phyloP scores from a whole-genome alignment of 1,284 basidiomycete species.

The Trichosporon faecale region DNA sequence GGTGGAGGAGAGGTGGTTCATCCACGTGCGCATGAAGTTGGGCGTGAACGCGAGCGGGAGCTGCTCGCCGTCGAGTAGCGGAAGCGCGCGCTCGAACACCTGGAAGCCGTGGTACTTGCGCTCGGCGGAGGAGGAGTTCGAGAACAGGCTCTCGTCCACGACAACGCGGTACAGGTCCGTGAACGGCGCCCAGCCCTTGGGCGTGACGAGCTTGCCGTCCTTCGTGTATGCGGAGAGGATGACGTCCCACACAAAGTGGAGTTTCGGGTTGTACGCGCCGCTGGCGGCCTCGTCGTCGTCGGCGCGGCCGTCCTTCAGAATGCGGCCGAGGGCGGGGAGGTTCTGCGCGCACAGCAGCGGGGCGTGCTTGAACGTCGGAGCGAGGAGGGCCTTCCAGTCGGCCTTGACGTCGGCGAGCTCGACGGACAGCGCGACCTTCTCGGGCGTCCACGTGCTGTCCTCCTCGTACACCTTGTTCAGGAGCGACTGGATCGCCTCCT shows the following conservation, averaged over 20 bases:
- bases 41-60: constrained; percentile 81
- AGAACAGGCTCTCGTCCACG: constrained; percentile 89
- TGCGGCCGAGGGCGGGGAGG: constrained; percentile 66
- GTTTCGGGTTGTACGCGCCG: constrained; percentile 80
- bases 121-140: constrained; percentile 75
- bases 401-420: constrained; percentile 53
- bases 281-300: constrained; percentile 42
- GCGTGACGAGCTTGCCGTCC: constrained; percentile 32
- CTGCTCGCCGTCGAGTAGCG: constrained; percentile 60
- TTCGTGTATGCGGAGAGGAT: constrained; percentile 74
- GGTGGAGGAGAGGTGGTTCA: constrained; percentile 83
- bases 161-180: constrained; percentile 85
- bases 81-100: constrained; percentile 77
- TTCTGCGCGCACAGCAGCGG: constrained; percentile 67
- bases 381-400: constrained; percentile 67
- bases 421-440: constrained; percentile 79
- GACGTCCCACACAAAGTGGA: constrained; percentile 88
- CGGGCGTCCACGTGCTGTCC: constrained; percentile 71
- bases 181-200: constrained; percentile 63
- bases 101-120: constrained; percentile 96
- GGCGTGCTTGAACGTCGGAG: constrained; percentile 71
- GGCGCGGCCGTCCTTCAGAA: constrained; percentile 61
- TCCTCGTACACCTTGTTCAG: constrained; percentile 60
- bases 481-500: constrained; percentile 60
- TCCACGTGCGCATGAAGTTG: constrained; percentile 95